Base-by-base conservation (phyloP, 139 green algal species). In the Micromonas pusilla region DNA sequence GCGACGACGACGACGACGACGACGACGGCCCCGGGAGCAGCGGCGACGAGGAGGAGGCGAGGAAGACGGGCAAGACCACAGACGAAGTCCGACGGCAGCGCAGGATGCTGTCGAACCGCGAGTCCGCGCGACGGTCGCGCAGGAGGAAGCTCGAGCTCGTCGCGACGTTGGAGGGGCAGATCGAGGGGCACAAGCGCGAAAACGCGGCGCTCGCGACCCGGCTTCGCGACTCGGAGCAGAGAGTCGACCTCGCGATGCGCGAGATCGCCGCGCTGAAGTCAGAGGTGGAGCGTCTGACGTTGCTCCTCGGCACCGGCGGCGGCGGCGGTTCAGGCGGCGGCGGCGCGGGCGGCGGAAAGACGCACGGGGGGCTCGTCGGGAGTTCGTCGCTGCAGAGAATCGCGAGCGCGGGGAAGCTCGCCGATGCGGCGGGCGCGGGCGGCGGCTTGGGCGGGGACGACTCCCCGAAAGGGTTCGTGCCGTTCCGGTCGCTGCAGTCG, bases 71-170 rank as follows among this genome's bases (percentile, higher is more conserved):
- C 6, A 57, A 73, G 37, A 32, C 19, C 30, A 39, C 30, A 23
- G 38, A 52, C 26, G 72, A 78, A 13, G 28, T 78, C 3, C 72
- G 72, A 54, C 52, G 72, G 2, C 72, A 78, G 33, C 52, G 72
- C 23, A 32, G 72, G 1, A 78, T 78, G 72, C 26, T 78, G 4
- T 45, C 23, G 2, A 78, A 78, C 28, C 25, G 72, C 19, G 72
- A 78, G 38, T 39, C 20, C 28, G 72, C 72, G 2, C 1, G 72
- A 30, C 52, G 72, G n/a, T 45, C 23, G 3, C 45, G 72, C 0
- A n/a, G 72, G 39, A 21, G 72, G 26, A 78, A 78, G 26, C 53
- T 70, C 19, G 72, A 78, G 52, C 72, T 68, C 53, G 52, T 78
- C 19, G 52, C 72, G 9, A 66, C 52, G 4, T 28, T 78, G 26